Percentiles rank a stretch among this genome's conserved stretches.
phyloP scores from a whole-genome alignment of 1,139 yeast genomes.

The Candida buenavistaensis region DNA sequence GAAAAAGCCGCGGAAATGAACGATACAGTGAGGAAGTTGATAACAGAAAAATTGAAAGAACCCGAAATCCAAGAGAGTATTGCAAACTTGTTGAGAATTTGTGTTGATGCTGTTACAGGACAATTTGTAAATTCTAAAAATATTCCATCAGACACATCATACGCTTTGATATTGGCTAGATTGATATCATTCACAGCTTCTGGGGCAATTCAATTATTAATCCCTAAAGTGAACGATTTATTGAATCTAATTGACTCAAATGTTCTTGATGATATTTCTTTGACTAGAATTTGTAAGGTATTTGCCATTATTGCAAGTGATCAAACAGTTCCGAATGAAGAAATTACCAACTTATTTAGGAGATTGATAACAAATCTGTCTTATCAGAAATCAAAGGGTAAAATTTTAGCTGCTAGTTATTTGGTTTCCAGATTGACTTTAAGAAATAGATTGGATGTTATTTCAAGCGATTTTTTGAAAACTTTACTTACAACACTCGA shows the following conservation, averaged over 20 bases:
- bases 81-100: constrained; percentile 20
- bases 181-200: constrained; percentile 39
- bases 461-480: constrained; percentile 14
- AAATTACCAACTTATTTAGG: constrained; percentile 13
- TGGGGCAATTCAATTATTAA: constrained; percentile 25
- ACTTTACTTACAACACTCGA: constrained; percentile 14
- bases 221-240: constrained; percentile 19
- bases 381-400: constrained; percentile 22
- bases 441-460: constrained; percentile 30
- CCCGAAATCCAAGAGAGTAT: constrained; percentile 17
- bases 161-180: constrained; percentile 30
- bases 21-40: constrained; percentile 42
- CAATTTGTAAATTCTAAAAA: constrained; percentile 19
- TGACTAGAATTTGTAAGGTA: constrained; percentile 42
- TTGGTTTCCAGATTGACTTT: constrained; percentile 52
- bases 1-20: constrained; percentile 75
- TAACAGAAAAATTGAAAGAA: constrained; percentile 27
- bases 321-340: constrained; percentile 18
- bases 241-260: constrained; percentile 24
- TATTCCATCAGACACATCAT: constrained; percentile 20
- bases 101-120: constrained; percentile 30
- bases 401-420: constrained; percentile 43
- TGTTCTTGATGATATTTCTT: constrained; percentile 33
- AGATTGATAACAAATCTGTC: constrained; percentile 16
- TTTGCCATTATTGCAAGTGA: constrained; percentile 61